These are phyloP conservation scores for Ambrosiella xylebori DNA, from an alignment of 2,329 filamentous ascomycete genomes.

Conservation along the genomic window DNA sequence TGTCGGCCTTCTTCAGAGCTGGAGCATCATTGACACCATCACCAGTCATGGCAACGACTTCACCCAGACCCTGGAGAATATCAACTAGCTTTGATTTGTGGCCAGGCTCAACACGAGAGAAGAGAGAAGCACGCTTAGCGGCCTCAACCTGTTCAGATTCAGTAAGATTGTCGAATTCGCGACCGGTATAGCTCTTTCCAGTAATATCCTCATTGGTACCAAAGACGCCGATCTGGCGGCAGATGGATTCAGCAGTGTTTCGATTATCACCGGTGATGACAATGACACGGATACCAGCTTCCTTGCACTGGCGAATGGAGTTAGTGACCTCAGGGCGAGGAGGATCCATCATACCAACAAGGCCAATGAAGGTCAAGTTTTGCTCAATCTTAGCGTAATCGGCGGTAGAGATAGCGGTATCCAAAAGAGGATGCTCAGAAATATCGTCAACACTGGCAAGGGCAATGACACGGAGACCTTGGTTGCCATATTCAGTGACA, in stretches of 20 bases:
- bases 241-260: conserved; percentile 95
- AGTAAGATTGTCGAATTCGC: conserved; percentile 78
- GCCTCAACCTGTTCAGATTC: conserved; percentile 66
- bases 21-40: conserved; percentile 98
- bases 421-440: conserved; percentile 48
- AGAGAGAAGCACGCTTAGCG: conserved; percentile 71
- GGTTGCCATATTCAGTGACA: conserved; percentile 77
- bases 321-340: conserved; percentile 77
- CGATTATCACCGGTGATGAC: conserved; percentile 98
- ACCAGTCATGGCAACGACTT: conserved; percentile 98
- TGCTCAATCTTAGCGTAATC: conserved; percentile 83
- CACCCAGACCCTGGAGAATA: conserved; percentile 75
- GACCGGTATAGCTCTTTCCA: conserved; percentile 88
- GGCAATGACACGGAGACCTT: conserved; percentile 84
- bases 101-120: conserved; percentile 85
- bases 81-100: conserved; percentile 98
- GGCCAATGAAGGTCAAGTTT: conserved; percentile 81
- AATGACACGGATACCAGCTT: conserved; percentile 88
- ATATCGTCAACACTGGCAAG: conserved; percentile 71
- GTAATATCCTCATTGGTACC: conserved; percentile 60
- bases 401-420: conserved; percentile 60
- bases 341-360: conserved; percentile 93
- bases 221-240: conserved; percentile 92
- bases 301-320: conserved; percentile 76
- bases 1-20: conserved; percentile 94